These are phyloP conservation scores for Alnus glutinosa DNA, from an alignment of 306 rosid genomes.

Conservation along the genomic window DNA sequence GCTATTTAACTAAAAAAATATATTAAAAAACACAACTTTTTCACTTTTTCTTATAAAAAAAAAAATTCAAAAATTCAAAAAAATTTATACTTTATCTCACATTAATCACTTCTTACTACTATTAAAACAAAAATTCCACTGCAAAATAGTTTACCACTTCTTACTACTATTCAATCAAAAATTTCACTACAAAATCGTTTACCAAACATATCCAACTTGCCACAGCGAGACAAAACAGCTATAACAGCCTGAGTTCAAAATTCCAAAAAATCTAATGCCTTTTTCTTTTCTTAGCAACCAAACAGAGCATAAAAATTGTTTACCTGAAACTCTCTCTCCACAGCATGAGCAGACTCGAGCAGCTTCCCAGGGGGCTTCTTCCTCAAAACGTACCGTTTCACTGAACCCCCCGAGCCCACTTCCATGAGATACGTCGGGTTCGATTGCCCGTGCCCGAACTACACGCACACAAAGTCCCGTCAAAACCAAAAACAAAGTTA, in stretches of 20 bases:
- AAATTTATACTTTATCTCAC: too few relatives aligned
- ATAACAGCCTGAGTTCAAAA: not conserved
- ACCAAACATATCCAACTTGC: too few relatives aligned
- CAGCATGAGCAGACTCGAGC: constrained; percentile 91
- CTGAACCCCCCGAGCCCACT: constrained; percentile 43
- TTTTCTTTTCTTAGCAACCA: not conserved
- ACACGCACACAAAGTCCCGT: not conserved
- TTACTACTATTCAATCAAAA: too few relatives aligned
- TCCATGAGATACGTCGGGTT: constrained; percentile 89
- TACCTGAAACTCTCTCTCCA: constrained; percentile 94
- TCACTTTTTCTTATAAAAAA: too few relatives aligned
- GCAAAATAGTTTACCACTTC: too few relatives aligned
- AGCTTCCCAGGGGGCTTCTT: constrained; percentile 85
- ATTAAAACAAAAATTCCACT: too few relatives aligned
- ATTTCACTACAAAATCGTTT: too few relatives aligned
- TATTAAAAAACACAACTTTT: too few relatives aligned
- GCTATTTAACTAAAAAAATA: too few relatives aligned
- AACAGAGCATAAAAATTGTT: not conserved
- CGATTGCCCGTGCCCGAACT: constrained; percentile 96
- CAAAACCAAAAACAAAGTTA: not conserved
- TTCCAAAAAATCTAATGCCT: not conserved
- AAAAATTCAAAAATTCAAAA: too few relatives aligned
- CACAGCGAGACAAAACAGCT: not conserved
- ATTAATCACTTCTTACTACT: too few relatives aligned
- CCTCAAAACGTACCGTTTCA: constrained; percentile 77